Evolutionary conservation across 2,329 filamentous ascomycete genomes (phyloP), one percentile per base, ranked within the genome.

Genomic region (Cadophora malorum): DNA sequence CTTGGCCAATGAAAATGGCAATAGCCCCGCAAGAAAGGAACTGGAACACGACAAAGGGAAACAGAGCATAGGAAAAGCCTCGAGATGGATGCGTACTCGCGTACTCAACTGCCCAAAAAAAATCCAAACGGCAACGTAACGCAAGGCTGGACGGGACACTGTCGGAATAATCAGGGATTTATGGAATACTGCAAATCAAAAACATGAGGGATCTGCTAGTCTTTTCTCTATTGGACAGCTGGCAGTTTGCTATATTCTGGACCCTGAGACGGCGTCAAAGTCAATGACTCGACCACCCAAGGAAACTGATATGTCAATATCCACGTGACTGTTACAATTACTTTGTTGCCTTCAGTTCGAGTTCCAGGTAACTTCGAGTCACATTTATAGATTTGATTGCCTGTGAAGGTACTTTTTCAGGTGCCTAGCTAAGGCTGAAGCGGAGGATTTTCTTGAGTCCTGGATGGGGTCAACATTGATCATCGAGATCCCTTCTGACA

Each of bases 1-100:
- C 67, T 63, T 67, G 67, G 38, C 67, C 64, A 65, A 67, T 67
- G 31, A 50, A 31, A 33, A 62, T 21, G 45, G 19, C 19, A n/a
- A 21, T 49, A 49, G 49, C 64, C 55, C 67, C 66, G 64, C 64
- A 47, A 28, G 28, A 28, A 28, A 28, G 28, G 28, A 28, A 28
- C 28, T 28, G 28, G 3, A 28, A 28, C 28, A 28, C 28, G 28
- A 28, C 28, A 28, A 28, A 28, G 28, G 28, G 28, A 28, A 28
- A 28, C 28, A 28, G 28, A 28, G 28, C 28, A 28, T 28, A 28
- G 28, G 28, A 3, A 59, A 59, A 59, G 35, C 35, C 52, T n/a
- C 33, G 25, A 31, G 53, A 63, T 65, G 59, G 47, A 56, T 58
- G 45, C 19, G n/a, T 21, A 49, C 45, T n/a, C 45, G 16, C 16